Conservation (phyloP, 2,329 filamentous ascomycete genomes). For the Diaporthe helianthi region DNA sequence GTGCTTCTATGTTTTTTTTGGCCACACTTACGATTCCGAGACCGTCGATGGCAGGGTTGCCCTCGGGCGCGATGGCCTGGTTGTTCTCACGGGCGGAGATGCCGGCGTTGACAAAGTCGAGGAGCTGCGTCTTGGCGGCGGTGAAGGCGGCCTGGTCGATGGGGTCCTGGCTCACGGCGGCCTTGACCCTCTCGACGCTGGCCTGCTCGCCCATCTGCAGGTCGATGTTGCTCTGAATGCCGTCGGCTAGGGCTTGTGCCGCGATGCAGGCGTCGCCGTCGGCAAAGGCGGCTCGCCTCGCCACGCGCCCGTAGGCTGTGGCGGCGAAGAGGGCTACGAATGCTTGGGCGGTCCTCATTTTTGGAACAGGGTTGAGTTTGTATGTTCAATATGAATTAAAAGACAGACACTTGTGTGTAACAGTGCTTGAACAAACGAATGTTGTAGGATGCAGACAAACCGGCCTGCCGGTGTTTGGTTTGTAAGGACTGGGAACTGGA, state of each 20-base stretch:
- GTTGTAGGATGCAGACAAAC: neutral
- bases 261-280: constrained; percentile 25
- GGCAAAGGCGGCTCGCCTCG: constrained; percentile 14
- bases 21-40: neutral
- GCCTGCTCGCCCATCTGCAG: constrained; percentile 24
- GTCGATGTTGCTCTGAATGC: constrained; percentile 30
- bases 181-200: constrained; percentile 18
- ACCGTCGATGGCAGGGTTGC: constrained; percentile 1
- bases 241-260: constrained; percentile 17
- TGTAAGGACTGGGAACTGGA: neutral
- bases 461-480: neutral
- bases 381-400: neutral
- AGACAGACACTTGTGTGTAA: neutral
- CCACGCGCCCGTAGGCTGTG: constrained; percentile 1
- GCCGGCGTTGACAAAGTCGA: constrained; percentile 26
- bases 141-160: constrained; percentile 19
- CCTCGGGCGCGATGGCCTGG: constrained; percentile 14
- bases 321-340: neutral
- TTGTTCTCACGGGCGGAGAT: constrained; percentile 11
- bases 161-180: constrained; percentile 11
- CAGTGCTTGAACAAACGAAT: neutral
- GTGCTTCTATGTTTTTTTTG: no score
- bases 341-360: neutral
- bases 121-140: constrained; percentile 19
- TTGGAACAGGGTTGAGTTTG: neutral